Evolutionary conservation across 768 basidiomycete genomes (phyloP).

Genomic region (Holtermannia corniformis): DNA sequence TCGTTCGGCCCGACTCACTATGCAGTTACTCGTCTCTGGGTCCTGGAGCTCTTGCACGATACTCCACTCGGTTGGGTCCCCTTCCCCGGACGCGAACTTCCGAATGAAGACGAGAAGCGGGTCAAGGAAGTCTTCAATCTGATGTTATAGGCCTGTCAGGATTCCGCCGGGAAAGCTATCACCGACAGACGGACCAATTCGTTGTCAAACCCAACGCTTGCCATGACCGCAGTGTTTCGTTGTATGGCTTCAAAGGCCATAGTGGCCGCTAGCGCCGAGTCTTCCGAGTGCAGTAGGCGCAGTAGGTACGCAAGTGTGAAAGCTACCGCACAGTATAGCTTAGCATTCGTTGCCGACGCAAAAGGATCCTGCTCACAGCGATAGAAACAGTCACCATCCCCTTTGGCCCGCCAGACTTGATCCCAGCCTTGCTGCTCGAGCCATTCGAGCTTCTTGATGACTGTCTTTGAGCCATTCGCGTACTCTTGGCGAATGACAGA

Average conservation of each 20-base stretch:
- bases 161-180: background rate
- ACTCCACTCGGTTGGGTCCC: slow-evolving; percentile 18
- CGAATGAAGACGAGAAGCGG: slow-evolving; percentile 51
- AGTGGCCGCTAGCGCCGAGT: slow-evolving; percentile 48
- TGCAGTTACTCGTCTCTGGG: slow-evolving; percentile 35
- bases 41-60: slow-evolving; percentile 35
- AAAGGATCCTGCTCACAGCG: slow-evolving; percentile 51
- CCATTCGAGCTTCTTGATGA: slow-evolving; percentile 67
- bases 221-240: slow-evolving; percentile 48
- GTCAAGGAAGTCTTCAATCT: slow-evolving; percentile 57
- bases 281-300: slow-evolving; percentile 49
- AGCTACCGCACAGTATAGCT: slow-evolving; percentile 48
- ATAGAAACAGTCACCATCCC: slow-evolving; percentile 79
- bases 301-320: slow-evolving; percentile 74
- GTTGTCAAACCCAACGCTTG: slow-evolving; percentile 54
- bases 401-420: slow-evolving; percentile 60
- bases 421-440: slow-evolving; percentile 56
- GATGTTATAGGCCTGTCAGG: background rate
- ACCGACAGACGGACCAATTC: slow-evolving; percentile 51
- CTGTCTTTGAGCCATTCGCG: slow-evolving; percentile 37
- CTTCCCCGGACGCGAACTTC: slow-evolving; percentile 16
- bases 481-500: slow-evolving; percentile 36
- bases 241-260: slow-evolving; percentile 51
- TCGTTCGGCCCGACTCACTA: slow-evolving; percentile 33
- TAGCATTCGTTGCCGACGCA: background rate